These are phyloP conservation scores for Cotoneaster glaucophyllus DNA, from an alignment of 306 rosid species.

Conservation along the genomic window DNA sequence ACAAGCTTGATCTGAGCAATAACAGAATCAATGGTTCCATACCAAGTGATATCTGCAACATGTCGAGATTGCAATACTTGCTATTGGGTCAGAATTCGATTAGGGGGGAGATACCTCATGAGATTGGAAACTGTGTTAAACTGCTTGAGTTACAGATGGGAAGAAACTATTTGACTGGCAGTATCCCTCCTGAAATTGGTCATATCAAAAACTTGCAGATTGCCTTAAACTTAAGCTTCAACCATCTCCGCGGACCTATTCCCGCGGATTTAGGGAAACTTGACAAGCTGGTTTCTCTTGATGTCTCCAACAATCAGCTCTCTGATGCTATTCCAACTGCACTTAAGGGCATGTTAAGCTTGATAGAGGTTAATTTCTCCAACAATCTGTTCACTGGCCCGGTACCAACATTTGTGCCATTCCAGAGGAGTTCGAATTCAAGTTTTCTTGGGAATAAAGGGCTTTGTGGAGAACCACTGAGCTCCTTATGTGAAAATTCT, in stretches of 20 bases:
- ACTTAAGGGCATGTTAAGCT: conserved; percentile 90
- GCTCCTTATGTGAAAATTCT: conserved; percentile 50
- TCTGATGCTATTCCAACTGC: conserved; percentile 72
- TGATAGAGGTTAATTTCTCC: conserved; percentile 96
- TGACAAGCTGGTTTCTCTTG: conserved; percentile 92
- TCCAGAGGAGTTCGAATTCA: conserved; percentile 83
- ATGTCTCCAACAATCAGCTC: conserved; percentile 79
- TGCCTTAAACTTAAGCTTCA: conserved; percentile 88
- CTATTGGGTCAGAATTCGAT: conserved; percentile 82
- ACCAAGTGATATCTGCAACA: conserved; percentile 76
- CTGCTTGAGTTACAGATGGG: conserved; percentile 85
- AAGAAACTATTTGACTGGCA: conserved; percentile 77
- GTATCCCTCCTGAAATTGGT: conserved; percentile 73
- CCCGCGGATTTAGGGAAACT: conserved; percentile 84
- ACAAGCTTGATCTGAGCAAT: conserved; percentile 90
- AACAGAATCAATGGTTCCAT: conserved; percentile 86
- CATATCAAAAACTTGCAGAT: conserved; percentile 94
- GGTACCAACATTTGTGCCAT: conserved; percentile 75
- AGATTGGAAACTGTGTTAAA: conserved; percentile 81
- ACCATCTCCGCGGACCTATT: conserved; percentile 73
- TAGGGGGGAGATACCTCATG: conserved; percentile 82
- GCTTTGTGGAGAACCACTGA: conserved; percentile 92
- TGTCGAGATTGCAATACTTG: conserved; percentile 86
- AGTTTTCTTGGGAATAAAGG: conserved; percentile 74
- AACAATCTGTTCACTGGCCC: conserved; percentile 76